Conservation (phyloP, 2,329 filamentous ascomycete species). For the Ophiostoma australiae region DNA sequence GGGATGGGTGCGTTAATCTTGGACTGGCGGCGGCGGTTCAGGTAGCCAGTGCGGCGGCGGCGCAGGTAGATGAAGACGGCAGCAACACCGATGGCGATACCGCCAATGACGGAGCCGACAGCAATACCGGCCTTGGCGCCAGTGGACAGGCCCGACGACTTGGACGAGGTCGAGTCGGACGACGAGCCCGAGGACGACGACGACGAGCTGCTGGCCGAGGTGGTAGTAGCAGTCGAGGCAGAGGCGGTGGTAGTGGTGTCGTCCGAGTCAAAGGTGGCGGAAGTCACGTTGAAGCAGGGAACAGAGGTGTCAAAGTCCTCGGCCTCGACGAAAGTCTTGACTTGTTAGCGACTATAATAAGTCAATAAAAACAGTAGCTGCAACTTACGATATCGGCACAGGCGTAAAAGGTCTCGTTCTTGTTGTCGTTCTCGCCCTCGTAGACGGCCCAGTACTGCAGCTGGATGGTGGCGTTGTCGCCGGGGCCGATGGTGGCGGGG, state of each 20-base stretch:
- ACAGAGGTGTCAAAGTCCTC: conserved; percentile 32
- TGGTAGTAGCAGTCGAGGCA: background rate
- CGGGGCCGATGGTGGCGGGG: conserved; percentile 30
- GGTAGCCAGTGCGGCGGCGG: conserved; percentile 22
- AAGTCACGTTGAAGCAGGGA: conserved; percentile 40
- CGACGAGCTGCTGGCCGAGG: background rate
- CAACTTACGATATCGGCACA: conserved; percentile 35
- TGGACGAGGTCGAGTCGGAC: conserved; percentile 2
- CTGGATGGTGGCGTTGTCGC: conserved; percentile 38
- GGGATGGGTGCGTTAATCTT: conserved; percentile 23
- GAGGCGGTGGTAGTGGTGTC: conserved; percentile 6
- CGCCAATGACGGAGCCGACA: conserved; percentile 35
- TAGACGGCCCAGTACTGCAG: conserved; percentile 36
- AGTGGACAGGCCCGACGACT: conserved; percentile 31
- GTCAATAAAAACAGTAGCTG: background rate
- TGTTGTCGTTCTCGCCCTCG: conserved; percentile 28
- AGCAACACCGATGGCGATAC: conserved; percentile 4
- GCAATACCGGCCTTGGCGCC: conserved; percentile 39
- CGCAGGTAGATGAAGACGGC: conserved; percentile 20
- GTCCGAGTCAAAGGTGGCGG: conserved; percentile 24
- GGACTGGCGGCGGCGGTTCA: conserved; percentile 18
- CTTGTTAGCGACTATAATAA: background rate
- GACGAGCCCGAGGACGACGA: background rate
- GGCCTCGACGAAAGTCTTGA: conserved; percentile 21
- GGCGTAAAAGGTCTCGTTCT: conserved; percentile 37